A percentile compares a stretch with the other conserved stretches of the same genome.
Conservation (phyloP, 139 green algal genomes). For the Closterium sp. region DNA sequence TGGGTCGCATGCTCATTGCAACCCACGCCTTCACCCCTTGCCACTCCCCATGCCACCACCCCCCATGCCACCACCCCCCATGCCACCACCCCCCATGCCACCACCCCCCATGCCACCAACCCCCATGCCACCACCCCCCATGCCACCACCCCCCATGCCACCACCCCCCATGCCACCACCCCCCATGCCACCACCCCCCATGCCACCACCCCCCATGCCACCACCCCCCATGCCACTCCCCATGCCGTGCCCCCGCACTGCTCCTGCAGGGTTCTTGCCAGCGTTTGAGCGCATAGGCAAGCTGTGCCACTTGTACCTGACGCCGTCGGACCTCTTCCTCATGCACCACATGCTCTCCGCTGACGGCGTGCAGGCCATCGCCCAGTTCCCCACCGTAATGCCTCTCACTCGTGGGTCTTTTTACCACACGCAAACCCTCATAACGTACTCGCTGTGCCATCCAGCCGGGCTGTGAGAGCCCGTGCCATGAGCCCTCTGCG, state of each 20-base stretch:
- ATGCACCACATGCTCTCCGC: conserved; percentile 46
- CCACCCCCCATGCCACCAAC: neutral
- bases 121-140: no score
- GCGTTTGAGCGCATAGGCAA: conserved; percentile 49
- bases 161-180: neutral
- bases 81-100: neutral
- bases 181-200: neutral
- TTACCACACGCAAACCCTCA: neutral
- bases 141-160: no score
- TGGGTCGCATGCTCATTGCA: neutral
- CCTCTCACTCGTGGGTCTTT: neutral
- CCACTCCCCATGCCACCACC: no score
- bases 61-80: neutral
- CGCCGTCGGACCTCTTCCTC: conserved; percentile 16
- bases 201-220: no score
- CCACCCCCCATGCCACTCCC: no score
- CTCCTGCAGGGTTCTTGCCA: conserved; percentile 42
- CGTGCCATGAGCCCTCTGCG: no score
- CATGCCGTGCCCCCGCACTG: no score
- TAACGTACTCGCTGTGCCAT: neutral
- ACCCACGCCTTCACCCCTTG: neutral
- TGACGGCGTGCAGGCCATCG: conserved; percentile 51
- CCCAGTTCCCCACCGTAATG: conserved; percentile 41
- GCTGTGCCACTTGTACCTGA: conserved; percentile 45
- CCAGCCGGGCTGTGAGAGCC: no score